Evolutionary conservation across 2,329 filamentous ascomycete genomes (phyloP).

Genomic region (Botryotinia globosa): DNA sequence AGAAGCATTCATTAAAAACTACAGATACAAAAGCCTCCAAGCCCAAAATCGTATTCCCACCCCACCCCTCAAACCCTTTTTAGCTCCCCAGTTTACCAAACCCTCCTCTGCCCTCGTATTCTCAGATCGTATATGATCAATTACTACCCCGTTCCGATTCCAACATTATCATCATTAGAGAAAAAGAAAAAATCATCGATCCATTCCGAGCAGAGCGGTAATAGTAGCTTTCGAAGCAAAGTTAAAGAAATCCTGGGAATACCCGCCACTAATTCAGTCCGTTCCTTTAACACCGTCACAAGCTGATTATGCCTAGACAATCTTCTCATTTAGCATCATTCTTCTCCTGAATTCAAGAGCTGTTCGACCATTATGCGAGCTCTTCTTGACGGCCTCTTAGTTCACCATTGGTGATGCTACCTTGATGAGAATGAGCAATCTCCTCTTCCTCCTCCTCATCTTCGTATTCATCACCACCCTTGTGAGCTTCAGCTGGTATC

Average conservation of each 20-base stretch:
- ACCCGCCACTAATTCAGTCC: conserved; percentile 26
- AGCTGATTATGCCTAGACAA: conserved; percentile 9
- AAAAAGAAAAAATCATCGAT: background rate
- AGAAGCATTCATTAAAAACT: conserved; percentile 8
- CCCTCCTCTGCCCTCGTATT: background rate
- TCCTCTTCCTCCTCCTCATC: conserved; percentile 66
- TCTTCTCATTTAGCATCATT: conserved; percentile 3
- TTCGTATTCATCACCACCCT: conserved; percentile 56
- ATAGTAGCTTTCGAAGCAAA: conserved; percentile 18
- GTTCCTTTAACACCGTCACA: background rate
- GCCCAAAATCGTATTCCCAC: background rate
- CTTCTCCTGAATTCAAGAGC: background rate
- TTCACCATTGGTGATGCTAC: conserved; percentile 55
- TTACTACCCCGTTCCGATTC: conserved; percentile 17
- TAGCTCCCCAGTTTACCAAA: background rate
- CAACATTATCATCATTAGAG: conserved; percentile 10
- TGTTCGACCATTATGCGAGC: conserved; percentile 36
- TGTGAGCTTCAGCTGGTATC: conserved; percentile 69
- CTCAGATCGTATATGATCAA: conserved; percentile 18
- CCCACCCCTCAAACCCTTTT: background rate
- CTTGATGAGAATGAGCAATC: conserved; percentile 51
- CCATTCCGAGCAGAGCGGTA: conserved; percentile 1
- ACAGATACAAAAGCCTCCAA: background rate
- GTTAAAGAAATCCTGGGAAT: conserved; percentile 32
- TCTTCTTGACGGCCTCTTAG: conserved; percentile 52